A percentile compares a stretch with the other conserved stretches of the same genome.
Conservation (phyloP, 805 yeast species). For the Pichia californica region DNA sequence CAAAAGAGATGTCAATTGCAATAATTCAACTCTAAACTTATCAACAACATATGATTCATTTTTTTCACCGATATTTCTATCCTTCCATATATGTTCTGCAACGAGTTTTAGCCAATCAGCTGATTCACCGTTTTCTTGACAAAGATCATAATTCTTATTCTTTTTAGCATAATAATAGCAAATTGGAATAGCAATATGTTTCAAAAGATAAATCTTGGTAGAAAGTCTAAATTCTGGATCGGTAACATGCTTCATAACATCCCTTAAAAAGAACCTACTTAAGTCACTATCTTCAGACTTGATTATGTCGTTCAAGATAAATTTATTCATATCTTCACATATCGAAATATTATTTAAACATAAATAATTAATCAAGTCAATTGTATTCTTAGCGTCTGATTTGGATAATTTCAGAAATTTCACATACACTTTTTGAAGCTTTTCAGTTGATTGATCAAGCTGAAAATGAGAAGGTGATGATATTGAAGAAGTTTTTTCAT, state of each 20-base stretch:
- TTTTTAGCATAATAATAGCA: conserved; percentile 54
- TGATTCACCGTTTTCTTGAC: conserved; percentile 16
- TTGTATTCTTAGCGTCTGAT: conserved; percentile 26
- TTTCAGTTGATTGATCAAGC: conserved; percentile 60
- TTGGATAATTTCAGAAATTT: conserved; percentile 15
- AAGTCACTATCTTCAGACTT: conserved; percentile 38
- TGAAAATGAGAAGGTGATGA: conserved; percentile 62
- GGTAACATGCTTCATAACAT: conserved; percentile 44
- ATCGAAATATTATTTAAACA: conserved; percentile 41
- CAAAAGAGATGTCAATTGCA: conserved; percentile 75
- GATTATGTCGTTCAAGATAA: conserved; percentile 51
- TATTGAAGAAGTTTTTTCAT: conserved; percentile 37
- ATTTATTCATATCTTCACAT: conserved; percentile 46
- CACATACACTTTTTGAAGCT: conserved; percentile 48
- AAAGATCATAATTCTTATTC: conserved; percentile 22
- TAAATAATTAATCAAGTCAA: conserved; percentile 38
- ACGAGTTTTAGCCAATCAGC: conserved; percentile 62
- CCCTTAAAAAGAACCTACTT: conserved; percentile 46
- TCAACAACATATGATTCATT: conserved; percentile 67
- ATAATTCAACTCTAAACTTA: conserved; percentile 63
- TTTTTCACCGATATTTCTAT: conserved; percentile 45
- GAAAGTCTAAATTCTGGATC: conserved; percentile 38
- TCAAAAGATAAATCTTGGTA: conserved; percentile 57
- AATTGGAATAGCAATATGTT: conserved; percentile 57
- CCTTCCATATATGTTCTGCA: conserved; percentile 67